Evolutionary conservation across 1,139 yeast species (phyloP).

Genomic region (Ashbya aceris): DNA sequence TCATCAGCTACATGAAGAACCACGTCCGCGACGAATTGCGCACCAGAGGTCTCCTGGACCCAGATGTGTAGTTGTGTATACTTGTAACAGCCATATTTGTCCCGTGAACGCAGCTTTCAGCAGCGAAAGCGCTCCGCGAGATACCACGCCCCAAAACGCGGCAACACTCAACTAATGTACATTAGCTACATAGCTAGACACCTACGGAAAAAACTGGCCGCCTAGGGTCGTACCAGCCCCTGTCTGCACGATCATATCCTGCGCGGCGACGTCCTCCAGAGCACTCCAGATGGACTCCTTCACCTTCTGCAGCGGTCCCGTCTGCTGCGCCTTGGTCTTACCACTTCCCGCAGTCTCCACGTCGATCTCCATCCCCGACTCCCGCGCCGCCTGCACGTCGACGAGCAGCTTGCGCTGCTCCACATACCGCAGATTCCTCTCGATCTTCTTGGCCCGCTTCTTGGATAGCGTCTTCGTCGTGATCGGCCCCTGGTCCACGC

Average conservation of each 20-base stretch:
- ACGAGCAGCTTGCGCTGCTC: constrained; percentile 45
- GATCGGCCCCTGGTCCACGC: constrained; percentile 33
- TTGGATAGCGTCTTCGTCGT: constrained; percentile 61
- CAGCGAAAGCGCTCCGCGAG: background rate
- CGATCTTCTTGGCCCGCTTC: constrained; percentile 74
- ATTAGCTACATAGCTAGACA: background rate
- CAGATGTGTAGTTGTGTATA: constrained; percentile 1
- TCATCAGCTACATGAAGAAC: constrained; percentile 56
- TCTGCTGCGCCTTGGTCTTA: constrained; percentile 24
- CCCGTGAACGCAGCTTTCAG: background rate
- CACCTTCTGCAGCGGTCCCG: constrained; percentile 39
- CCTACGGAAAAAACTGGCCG: constrained; percentile 37
- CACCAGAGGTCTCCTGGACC: constrained; percentile 25
- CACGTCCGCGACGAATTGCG: constrained; percentile 40
- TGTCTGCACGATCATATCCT: constrained; percentile 37
- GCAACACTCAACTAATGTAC: background rate
- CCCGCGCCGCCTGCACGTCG: constrained; percentile 40
- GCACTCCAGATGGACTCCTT: constrained; percentile 64
- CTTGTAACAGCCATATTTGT: background rate
- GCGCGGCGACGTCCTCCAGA: constrained; percentile 43
- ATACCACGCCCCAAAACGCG: background rate
- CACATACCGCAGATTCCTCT: constrained; percentile 66
- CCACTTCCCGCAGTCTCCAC: constrained; percentile 14
- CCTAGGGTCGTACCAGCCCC: constrained; percentile 85
- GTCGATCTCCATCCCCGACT: constrained; percentile 45